These are phyloP conservation scores for Rhizopus sp. DNA, from an alignment of 371 early-diverging fungal species.

Conservation along the genomic window DNA sequence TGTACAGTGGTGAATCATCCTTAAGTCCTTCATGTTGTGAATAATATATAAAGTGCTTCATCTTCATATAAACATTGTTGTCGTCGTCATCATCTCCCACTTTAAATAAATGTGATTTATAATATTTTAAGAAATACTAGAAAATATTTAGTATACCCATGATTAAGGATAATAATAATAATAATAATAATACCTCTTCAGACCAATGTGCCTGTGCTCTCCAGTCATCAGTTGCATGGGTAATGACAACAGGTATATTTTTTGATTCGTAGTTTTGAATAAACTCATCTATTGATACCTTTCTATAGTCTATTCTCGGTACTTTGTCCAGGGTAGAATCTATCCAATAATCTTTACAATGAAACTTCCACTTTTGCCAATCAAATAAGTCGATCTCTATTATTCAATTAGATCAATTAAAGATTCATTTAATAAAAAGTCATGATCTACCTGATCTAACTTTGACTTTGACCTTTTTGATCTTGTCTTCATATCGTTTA, in stretches of 20 bases:
- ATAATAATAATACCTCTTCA: slow-evolving; percentile 45
- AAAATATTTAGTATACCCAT: background rate
- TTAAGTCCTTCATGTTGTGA: slow-evolving; percentile 51
- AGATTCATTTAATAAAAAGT: background rate
- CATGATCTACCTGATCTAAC: slow-evolving; percentile 51
- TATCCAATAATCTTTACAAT: slow-evolving; percentile 53
- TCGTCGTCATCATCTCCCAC: slow-evolving; percentile 83
- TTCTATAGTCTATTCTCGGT: slow-evolving; percentile 49
- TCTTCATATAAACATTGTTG: slow-evolving; percentile 68
- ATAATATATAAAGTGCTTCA: slow-evolving; percentile 74
- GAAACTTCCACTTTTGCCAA: slow-evolving; percentile 58
- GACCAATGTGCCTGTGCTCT: slow-evolving; percentile 63
- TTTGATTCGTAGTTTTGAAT: slow-evolving; percentile 58
- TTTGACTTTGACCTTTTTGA: slow-evolving; percentile 48
- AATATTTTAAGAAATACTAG: slow-evolving; percentile 54
- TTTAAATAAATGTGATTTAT: slow-evolving; percentile 70
- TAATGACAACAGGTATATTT: slow-evolving; percentile 66
- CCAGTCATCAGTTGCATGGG: slow-evolving; percentile 65
- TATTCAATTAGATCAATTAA: no score
- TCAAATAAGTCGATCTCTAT: slow-evolving; percentile 59
- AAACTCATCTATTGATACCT: slow-evolving; percentile 61
- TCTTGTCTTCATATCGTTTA: slow-evolving; percentile 39
- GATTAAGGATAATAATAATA: background rate
- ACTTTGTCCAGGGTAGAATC: slow-evolving; percentile 47
- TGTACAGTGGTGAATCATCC: slow-evolving; percentile 85